A percentile compares a stretch with the other conserved stretches of the same genome.
phyloP scores from a whole-genome alignment of 352 stramenopile species.

The Peronospora belbahrii region DNA sequence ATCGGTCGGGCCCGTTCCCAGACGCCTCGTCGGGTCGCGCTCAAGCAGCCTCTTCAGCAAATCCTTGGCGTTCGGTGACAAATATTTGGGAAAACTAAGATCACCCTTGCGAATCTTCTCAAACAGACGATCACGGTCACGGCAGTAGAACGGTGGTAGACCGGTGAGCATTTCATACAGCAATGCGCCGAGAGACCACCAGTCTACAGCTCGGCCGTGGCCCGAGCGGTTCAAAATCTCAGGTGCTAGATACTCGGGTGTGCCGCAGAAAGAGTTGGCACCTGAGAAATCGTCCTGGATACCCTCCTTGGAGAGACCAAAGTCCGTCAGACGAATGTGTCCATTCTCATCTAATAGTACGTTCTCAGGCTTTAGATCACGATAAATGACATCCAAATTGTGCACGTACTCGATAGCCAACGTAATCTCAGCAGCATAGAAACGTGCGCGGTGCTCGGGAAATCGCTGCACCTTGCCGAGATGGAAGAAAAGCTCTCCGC shows the following conservation, averaged over 20 bases:
- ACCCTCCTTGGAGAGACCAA: slow-evolving; percentile 90
- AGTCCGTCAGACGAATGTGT: slow-evolving; percentile 97
- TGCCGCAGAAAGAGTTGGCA: slow-evolving; percentile 96
- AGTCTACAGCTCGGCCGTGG: slow-evolving; percentile 96
- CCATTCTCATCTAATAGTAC: slow-evolving; percentile 94
- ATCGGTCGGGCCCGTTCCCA: slow-evolving; percentile 87
- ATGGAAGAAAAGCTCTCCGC: slow-evolving; percentile 94
- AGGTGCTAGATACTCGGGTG: slow-evolving; percentile 97
- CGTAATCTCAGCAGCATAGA: slow-evolving; percentile 97
- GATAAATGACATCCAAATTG: slow-evolving; percentile 93
- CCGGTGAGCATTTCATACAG: slow-evolving; percentile 82
- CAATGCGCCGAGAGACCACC: slow-evolving; percentile 92
- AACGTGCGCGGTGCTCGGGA: slow-evolving; percentile 87
- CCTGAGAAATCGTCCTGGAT: slow-evolving; percentile 89
- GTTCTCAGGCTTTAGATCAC: slow-evolving; percentile 97
- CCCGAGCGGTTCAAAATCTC: slow-evolving; percentile 96
- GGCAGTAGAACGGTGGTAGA: slow-evolving; percentile 90
- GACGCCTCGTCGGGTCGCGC: slow-evolving; percentile 88
- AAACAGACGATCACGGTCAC: slow-evolving; percentile 94
- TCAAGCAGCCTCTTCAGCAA: slow-evolving; percentile 90
- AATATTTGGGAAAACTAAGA: slow-evolving; percentile 93
- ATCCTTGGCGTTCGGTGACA: slow-evolving; percentile 77
- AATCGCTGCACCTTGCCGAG: slow-evolving; percentile 91
- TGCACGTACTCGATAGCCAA: slow-evolving; percentile 94
- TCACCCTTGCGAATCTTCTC: slow-evolving; percentile 95